A percentile compares a stretch with the other conserved stretches of the same genome.
These are phyloP conservation scores for Kondoa malvinella DNA, from an alignment of 768 basidiomycete species.

Conservation along the genomic window DNA sequence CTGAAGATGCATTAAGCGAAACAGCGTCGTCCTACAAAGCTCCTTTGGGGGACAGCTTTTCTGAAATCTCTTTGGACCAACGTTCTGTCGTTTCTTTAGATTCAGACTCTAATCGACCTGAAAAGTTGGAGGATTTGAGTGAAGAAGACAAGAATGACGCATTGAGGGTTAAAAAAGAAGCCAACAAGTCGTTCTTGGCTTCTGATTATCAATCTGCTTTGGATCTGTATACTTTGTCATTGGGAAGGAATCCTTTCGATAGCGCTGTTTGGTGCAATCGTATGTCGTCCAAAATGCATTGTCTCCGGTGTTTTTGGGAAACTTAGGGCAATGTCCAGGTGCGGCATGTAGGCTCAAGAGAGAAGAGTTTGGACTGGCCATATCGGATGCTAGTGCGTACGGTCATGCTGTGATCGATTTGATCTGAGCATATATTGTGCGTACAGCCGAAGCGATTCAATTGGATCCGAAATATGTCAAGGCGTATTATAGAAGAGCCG, in stretches of 20 bases:
- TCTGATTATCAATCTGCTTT: slow-evolving; percentile 65
- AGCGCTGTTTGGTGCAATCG: slow-evolving; percentile 87
- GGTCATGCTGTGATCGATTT: background rate
- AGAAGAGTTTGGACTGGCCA: slow-evolving; percentile 78
- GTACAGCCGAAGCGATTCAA: slow-evolving; percentile 52
- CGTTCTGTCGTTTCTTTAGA: background rate
- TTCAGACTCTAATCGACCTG: background rate
- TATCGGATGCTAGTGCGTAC: slow-evolving; percentile 33
- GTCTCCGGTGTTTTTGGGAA: background rate
- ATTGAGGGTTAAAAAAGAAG: slow-evolving; percentile 50
- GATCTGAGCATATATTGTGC: background rate
- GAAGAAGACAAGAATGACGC: slow-evolving; percentile 20
- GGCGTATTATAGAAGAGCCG: slow-evolving; percentile 54
- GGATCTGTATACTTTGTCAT: slow-evolving; percentile 62
- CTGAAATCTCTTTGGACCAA: background rate
- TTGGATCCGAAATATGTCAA: slow-evolving; percentile 82
- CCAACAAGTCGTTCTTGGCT: slow-evolving; percentile 72
- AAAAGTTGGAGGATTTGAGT: background rate
- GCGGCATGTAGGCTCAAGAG: slow-evolving; percentile 83
- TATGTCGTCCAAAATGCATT: slow-evolving; percentile 20
- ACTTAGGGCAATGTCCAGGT: slow-evolving; percentile 16
- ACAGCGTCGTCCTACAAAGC: background rate
- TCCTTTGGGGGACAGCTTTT: background rate
- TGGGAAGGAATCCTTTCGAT: slow-evolving; percentile 72
- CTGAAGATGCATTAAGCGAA: background rate